Conservation (phyloP, 768 basidiomycete species). For the Mycena metata region DNA sequence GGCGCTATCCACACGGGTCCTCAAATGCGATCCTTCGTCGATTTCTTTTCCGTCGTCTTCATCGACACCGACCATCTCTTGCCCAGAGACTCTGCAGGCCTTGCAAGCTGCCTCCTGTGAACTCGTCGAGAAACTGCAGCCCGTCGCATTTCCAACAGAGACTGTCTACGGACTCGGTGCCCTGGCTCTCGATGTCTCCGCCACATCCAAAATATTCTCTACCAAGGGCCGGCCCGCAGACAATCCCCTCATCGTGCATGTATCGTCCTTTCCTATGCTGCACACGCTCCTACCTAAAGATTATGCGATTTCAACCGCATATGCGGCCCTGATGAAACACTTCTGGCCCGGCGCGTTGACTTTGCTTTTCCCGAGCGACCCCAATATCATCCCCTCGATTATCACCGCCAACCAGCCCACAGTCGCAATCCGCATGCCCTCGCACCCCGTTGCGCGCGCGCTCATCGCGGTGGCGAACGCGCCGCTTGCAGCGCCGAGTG, state of each 20-base stretch:
- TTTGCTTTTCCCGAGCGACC: slow-evolving; percentile 86
- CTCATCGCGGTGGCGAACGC: slow-evolving; percentile 81
- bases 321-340: slow-evolving; percentile 78
- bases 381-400: slow-evolving; percentile 72
- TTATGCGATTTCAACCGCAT: slow-evolving; percentile 74
- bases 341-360: slow-evolving; percentile 98
- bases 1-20: slow-evolving; percentile 54
- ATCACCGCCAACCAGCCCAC: slow-evolving; percentile 86
- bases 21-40: slow-evolving; percentile 73
- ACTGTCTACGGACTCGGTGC: slow-evolving; percentile 99
- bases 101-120: slow-evolving; percentile 69
- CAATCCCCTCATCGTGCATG: slow-evolving; percentile 97
- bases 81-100: slow-evolving; percentile 63
- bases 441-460: slow-evolving; percentile 92
- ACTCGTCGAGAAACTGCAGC: slow-evolving; percentile 61
- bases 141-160: slow-evolving; percentile 95
- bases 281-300: slow-evolving; percentile 74
- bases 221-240: slow-evolving; percentile 95
- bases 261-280: slow-evolving; percentile 90
- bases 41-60: slow-evolving; percentile 66
- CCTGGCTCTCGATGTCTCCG: slow-evolving; percentile 73
- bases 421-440: slow-evolving; percentile 94
- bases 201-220: slow-evolving; percentile 81
- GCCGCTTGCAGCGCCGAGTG: slow-evolving; percentile 94
- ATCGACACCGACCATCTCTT: slow-evolving; percentile 64